Conservation (phyloP, 176 grass and related monocot genomes). For the Juncus inflexus region DNA sequence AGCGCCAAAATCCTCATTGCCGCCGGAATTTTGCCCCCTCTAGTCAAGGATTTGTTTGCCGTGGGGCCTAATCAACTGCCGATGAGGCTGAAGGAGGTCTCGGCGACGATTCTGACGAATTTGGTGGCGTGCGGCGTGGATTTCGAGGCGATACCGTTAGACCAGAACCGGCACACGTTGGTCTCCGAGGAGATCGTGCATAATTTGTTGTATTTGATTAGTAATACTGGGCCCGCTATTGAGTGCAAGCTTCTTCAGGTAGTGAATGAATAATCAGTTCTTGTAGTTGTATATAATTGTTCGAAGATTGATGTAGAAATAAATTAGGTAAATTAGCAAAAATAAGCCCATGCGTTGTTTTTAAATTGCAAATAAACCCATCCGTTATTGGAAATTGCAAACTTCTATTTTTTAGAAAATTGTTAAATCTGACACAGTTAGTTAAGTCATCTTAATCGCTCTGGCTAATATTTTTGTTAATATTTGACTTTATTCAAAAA, state of each 20-base stretch:
- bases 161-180: slow-evolving; percentile 57
- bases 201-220: slow-evolving; percentile 97
- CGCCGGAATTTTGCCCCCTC: slow-evolving; percentile 82
- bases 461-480: too few species aligned
- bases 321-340: too few species aligned
- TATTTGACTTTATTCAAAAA: too few species aligned
- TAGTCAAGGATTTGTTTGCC: slow-evolving; percentile 84
- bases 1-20: slow-evolving; percentile 91
- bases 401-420: too few species aligned
- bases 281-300: too few species aligned
- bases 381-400: too few species aligned
- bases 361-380: too few species aligned
- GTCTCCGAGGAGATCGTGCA: slow-evolving; percentile 96
- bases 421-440: too few species aligned
- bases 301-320: too few species aligned
- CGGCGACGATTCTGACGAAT: slow-evolving; percentile 86
- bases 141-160: slow-evolving; percentile 72
- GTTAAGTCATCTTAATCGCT: too few species aligned
- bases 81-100: slow-evolving; percentile 84
- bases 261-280: background rate
- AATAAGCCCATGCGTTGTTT: too few species aligned
- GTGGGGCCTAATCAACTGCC: slow-evolving; percentile 85
- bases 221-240: slow-evolving; percentile 94
- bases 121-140: slow-evolving; percentile 72
- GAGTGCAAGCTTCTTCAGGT: slow-evolving; percentile 96